Base-by-base conservation (phyloP, 2,329 filamentous ascomycete genomes). In the Aspergillus felis region DNA sequence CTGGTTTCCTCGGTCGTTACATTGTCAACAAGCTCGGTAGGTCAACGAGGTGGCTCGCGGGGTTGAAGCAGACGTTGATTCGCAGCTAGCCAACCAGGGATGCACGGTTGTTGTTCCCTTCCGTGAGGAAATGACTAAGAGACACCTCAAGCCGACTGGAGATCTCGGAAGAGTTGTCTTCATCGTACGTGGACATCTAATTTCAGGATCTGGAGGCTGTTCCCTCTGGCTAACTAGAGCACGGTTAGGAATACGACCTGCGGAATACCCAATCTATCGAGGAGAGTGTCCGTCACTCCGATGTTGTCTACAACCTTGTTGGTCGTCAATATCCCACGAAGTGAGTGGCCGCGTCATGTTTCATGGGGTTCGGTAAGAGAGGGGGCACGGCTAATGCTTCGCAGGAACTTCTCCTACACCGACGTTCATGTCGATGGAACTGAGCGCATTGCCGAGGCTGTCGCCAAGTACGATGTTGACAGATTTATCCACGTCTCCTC, bases 381-480 rank as follows among this genome's bases (percentile, higher is more conserved):
- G 8, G n/a, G 44, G n/a, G 42, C 42, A 50, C 54, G 1, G 64
- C 71, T 80, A 65, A 80, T 63, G 50, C n/a, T n/a, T 50, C 25
- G 8, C 61, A 92, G 89, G 83, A 99, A 99, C 82, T 99, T 97
- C 77, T 86, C 88, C 56, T 82, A 96, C 60, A 88, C 91, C 68
- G 93, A 97, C 73, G 92, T 97, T 46, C 92, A 99, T 70, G 86
- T 97, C 42, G 92, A 96, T 74, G 92, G 93, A 61, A 88, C 90
- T 20, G 89, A 95, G 79, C 88, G 94, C 66, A 99, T 99, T 68
- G 91, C 86, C 52, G 91, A 96, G 73, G 92, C 94, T 54, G 91
- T 92, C 54, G 94, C 93, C 69, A 99, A 99, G 79, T 99, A 99
- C 78, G 93, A 99, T 70, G 87, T 97, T 65, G 94, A 99, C 78